Evolutionary conservation across 2,329 filamentous ascomycete genomes (phyloP), one percentile per base, ranked within the genome.

Genomic region (Sphaerostilbella broomeana): DNA sequence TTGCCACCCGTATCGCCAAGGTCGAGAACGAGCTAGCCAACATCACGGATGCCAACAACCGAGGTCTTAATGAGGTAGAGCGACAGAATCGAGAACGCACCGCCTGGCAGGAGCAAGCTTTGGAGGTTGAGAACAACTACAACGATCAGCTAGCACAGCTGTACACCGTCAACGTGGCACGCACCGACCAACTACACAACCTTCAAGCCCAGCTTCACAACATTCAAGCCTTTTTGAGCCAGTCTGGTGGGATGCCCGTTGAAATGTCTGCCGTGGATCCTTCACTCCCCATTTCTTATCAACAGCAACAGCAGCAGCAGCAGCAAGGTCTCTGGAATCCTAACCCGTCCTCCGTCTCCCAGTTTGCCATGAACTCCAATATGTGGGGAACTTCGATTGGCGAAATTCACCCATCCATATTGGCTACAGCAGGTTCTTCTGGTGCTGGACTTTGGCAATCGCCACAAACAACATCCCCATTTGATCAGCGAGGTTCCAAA

Each of bases 1-100:
- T 86, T 28, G 75, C 77, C 40, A 71, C 75, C 18, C 79, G 84
- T 35, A 81, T 85, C 51, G 71, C 73, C 54, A 86, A 86, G 64
- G 77, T 86, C 17, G 79, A 83, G 48, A 79, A 77, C 48, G 84
- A 88, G 59, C 73, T 84, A 49, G 77, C 79, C 40, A 79, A 79
- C 51, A 79, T 88, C 50, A 71, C 73, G 17, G 77, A 82, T 50
- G 82, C 82, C 50, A 84, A 84, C 56, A 72, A 69, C 35, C 72
- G 79, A 34, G 78, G 77, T 1, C 66, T 80, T 15, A 73, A 79
- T 46, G 79, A 81, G 55, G 80, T 77, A 39, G 77, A 79, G 49
- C 72, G 74, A 8, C 69, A 72, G 26, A 67, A 67, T 9, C 73
- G 76, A 50, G 69, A 73, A 40, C 68, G 69, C 4, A 59, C 59